Evolutionary conservation across 257 asterid genomes (phyloP).

Genomic region (Solanum acaule): DNA sequence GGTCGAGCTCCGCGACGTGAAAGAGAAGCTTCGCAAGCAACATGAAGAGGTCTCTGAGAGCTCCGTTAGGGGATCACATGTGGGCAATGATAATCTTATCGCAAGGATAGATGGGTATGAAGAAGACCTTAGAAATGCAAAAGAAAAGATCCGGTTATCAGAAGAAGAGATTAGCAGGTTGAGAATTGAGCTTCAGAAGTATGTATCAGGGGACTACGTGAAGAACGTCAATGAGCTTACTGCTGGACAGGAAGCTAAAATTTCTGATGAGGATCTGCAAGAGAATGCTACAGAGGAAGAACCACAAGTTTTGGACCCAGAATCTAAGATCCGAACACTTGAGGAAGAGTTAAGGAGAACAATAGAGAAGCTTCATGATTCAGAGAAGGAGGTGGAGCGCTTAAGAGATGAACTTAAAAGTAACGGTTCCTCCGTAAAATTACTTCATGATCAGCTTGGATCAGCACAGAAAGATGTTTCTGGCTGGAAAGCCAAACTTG

Average conservation of each 20-base stretch:
- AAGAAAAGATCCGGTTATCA: constrained; percentile 36
- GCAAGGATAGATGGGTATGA: constrained; percentile 37
- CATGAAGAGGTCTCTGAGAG: constrained; percentile 20
- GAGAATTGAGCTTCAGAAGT: constrained; percentile 51
- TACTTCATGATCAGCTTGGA: constrained; percentile 49
- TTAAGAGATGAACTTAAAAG: constrained; percentile 37
- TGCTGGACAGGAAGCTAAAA: not conserved
- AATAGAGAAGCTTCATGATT: constrained; percentile 37
- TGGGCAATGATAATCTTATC: constrained; percentile 21
- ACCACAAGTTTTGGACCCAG: constrained; percentile 13
- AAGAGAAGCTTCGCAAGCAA: constrained; percentile 41
- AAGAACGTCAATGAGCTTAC: constrained; percentile 2
- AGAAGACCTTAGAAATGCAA: constrained; percentile 49
- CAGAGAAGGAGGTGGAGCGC: constrained; percentile 40
- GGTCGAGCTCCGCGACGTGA: constrained; percentile 48
- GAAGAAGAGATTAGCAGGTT: constrained; percentile 52
- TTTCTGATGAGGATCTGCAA: constrained; percentile 14
- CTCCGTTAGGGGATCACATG: constrained; percentile 5
- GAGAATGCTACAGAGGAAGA: constrained; percentile 12
- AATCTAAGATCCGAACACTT: constrained; percentile 24
- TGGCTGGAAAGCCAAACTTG: constrained; percentile 44
- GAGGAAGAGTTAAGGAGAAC: constrained; percentile 38
- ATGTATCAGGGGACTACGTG: constrained; percentile 19
- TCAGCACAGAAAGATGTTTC: constrained; percentile 47
- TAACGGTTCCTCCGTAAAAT: constrained; percentile 24